Percentiles rank a stretch among this genome's conserved stretches.
Conservation (phyloP, 176 grass and related monocot genomes). For the Triticum dicoccoides region DNA sequence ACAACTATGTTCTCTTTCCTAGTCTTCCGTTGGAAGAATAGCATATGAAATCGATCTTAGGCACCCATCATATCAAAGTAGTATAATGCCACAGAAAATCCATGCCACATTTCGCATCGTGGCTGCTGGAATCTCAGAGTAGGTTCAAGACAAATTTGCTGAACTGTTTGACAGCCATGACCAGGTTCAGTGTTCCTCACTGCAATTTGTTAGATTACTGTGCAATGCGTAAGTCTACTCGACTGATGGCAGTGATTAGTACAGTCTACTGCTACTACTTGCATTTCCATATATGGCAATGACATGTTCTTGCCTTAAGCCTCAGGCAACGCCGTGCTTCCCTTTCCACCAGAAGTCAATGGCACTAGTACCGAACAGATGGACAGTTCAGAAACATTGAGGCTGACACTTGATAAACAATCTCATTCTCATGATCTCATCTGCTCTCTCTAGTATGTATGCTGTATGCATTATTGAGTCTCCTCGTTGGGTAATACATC, state of each 20-base stretch:
- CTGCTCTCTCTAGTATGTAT: background rate
- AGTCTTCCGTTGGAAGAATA: background rate
- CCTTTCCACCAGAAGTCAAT: background rate
- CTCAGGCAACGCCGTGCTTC: background rate
- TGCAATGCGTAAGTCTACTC: background rate
- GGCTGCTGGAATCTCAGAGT: background rate
- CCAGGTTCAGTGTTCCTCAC: background rate
- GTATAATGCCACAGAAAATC: slow-evolving; percentile 14
- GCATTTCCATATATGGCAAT: slow-evolving; percentile 4
- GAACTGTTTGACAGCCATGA: slow-evolving; percentile 11
- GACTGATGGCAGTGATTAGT: background rate
- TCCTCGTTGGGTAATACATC: background rate
- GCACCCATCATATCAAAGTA: slow-evolving; percentile 24
- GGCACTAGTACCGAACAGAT: slow-evolving; percentile 17
- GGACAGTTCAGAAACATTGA: slow-evolving; percentile 19
- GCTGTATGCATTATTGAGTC: slow-evolving; percentile 13
- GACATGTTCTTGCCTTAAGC: background rate
- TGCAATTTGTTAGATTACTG: background rate
- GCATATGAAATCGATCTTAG: slow-evolving; percentile 4
- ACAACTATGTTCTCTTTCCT: slow-evolving; percentile 7
- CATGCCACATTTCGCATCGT: background rate
- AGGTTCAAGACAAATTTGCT: slow-evolving; percentile 12
- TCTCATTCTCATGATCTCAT: background rate
- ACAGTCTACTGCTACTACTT: background rate
- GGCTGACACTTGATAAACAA: background rate